Conservation (phyloP, 768 basidiomycete species). For the Hemileccinum impolitum region DNA sequence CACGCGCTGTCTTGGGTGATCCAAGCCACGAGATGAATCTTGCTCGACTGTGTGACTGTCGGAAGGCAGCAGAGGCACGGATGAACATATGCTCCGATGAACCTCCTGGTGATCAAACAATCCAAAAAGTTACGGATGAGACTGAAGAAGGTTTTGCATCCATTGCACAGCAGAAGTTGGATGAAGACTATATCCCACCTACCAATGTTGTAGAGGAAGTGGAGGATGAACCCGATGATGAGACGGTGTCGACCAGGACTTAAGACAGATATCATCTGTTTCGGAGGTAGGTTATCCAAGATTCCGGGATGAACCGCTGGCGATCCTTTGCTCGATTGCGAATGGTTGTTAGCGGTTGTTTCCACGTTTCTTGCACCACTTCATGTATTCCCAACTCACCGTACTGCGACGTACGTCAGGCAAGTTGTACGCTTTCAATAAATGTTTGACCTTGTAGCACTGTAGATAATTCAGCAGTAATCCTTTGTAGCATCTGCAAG, state of each 20-base stretch:
- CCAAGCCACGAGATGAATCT: conserved; percentile 43
- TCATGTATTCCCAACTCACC: conserved; percentile 5
- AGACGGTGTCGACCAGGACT: conserved; percentile 2
- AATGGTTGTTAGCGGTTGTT: conserved; percentile 32
- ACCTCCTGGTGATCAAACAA: conserved; percentile 15
- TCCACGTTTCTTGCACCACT: conserved; percentile 21
- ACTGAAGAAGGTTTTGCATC: conserved; percentile 50
- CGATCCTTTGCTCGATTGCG: conserved; percentile 29
- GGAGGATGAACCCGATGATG: conserved; percentile 18
- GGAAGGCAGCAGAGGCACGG: conserved; percentile 14
- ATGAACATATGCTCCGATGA: conserved; percentile 18
- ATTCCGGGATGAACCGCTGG: conserved; percentile 32
- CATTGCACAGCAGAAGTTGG: conserved; percentile 35
- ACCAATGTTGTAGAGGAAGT: conserved; percentile 15
- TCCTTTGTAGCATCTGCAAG: too few relatives aligned
- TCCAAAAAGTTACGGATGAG: conserved; percentile 37
- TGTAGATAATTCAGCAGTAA: neutral
- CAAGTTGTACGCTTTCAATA: neutral
- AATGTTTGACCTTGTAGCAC: neutral
- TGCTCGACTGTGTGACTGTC: conserved; percentile 41
- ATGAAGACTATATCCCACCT: conserved; percentile 19
- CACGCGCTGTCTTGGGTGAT: conserved; percentile 51
- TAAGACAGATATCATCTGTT: conserved; percentile 5
- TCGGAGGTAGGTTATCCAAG: conserved; percentile 11
- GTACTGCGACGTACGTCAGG: neutral